These are phyloP conservation scores for Aegilops sharonensis DNA, from an alignment of 176 grass and related monocot genomes.

Conservation along the genomic window DNA sequence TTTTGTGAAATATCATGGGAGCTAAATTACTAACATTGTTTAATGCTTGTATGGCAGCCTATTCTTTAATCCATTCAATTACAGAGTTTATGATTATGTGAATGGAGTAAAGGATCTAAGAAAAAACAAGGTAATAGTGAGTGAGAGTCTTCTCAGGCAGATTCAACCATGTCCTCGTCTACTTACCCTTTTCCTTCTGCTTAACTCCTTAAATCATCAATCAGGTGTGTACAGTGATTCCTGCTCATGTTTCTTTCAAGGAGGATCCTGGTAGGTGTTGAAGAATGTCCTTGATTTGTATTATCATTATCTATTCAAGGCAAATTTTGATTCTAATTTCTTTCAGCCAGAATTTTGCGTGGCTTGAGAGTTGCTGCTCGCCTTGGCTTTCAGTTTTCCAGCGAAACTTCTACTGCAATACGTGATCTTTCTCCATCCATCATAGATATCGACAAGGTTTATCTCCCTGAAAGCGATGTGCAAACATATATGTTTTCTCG, in stretches of 20 bases:
- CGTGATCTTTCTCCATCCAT: constrained; percentile 58
- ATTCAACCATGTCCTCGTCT: constrained; percentile 21
- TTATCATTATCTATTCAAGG: constrained; percentile 10
- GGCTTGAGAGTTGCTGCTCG: constrained; percentile 88
- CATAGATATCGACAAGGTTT: constrained; percentile 53
- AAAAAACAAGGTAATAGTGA: constrained; percentile 63
- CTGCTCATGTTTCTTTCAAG: constrained; percentile 74
- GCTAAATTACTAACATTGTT: constrained; percentile 37
- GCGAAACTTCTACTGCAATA: constrained; percentile 67
- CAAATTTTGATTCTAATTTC: constrained; percentile 31
- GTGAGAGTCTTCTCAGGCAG: constrained; percentile 23
- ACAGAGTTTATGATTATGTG: constrained; percentile 85
- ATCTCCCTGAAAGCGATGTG: constrained; percentile 21
- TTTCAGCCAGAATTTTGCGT: constrained; percentile 92
- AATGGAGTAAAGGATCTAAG: constrained; percentile 80
- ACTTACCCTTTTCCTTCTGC: constrained; percentile 14
- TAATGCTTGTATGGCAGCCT: constrained; percentile 50
- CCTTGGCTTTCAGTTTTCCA: constrained; percentile 78
- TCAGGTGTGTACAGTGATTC: constrained; percentile 70
- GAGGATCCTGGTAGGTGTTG: constrained; percentile 75
- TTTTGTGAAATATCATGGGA: constrained; percentile 14
- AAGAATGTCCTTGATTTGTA: constrained; percentile 12
- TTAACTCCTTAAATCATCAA: constrained; percentile 36
- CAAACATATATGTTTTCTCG: neutral
- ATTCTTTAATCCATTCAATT: constrained; percentile 69